phyloP scores from a whole-genome alignment of 129 eudicot species.

The Artemisia tridentata region DNA sequence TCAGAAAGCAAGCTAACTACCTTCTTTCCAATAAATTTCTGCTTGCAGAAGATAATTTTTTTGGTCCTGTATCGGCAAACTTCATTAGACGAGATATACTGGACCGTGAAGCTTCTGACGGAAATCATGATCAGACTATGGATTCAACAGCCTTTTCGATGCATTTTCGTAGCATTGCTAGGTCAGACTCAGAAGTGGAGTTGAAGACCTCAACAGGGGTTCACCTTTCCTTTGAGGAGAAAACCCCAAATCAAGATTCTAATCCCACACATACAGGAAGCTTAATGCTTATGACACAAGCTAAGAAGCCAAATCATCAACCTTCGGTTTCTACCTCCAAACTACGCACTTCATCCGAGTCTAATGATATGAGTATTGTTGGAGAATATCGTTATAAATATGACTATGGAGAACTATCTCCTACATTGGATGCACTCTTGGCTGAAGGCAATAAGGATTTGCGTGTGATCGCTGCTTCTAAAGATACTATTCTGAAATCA shows the following conservation, averaged over 20 bases:
- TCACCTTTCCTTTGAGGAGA: conserved; percentile 71
- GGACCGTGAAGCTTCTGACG: conserved; percentile 64
- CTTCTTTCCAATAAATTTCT: conserved; percentile 13
- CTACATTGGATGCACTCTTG: conserved; percentile 61
- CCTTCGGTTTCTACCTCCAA: conserved; percentile 39
- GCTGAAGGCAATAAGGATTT: conserved; percentile 54
- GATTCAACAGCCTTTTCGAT: conserved; percentile 94
- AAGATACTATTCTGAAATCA: conserved; percentile 27
- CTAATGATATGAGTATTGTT: conserved; percentile 90
- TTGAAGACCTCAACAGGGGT: conserved; percentile 66
- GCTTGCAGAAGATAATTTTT: conserved; percentile 73
- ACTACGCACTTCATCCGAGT: conserved; percentile 34
- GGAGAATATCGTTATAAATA: conserved; percentile 54
- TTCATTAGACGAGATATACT: conserved; percentile 67
- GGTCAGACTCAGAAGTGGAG: conserved; percentile 75
- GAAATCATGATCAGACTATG: conserved; percentile 80
- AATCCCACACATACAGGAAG: conserved; percentile 28
- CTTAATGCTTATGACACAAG: conserved; percentile 66
- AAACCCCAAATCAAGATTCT: conserved; percentile 52
- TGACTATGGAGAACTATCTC: conserved; percentile 71
- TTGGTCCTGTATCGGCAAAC: conserved; percentile 87
- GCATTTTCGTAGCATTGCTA: conserved; percentile 84
- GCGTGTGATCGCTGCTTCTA: conserved; percentile 28
- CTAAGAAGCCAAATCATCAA: conserved; percentile 39
- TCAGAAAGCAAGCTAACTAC: neutral